Evolutionary conservation across 345 rosid genomes (phyloP).

Genomic region (Salix brachista): DNA sequence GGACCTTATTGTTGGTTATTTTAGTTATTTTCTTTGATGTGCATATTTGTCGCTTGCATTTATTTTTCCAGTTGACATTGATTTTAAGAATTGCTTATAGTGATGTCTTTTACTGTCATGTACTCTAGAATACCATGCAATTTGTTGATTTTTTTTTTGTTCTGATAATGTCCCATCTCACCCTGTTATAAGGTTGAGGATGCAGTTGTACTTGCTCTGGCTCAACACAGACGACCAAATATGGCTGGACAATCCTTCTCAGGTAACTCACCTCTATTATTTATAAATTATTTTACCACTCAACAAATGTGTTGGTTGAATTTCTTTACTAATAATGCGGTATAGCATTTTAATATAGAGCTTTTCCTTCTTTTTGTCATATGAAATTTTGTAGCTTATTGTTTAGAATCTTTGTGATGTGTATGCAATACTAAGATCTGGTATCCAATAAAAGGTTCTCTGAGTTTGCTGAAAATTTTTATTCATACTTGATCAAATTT

Average conservation of each 20-base stretch:
- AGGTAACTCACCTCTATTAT: slow-evolving; percentile 25
- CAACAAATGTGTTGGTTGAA: background rate
- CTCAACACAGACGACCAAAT: slow-evolving; percentile 55
- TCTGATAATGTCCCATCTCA: slow-evolving; percentile 1
- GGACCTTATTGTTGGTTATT: background rate
- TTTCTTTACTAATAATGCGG: background rate
- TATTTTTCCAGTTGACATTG: background rate
- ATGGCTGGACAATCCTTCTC: slow-evolving; percentile 45
- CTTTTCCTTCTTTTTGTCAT: background rate
- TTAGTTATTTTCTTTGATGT: background rate
- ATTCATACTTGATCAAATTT: background rate
- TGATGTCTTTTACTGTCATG: background rate
- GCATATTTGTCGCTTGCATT: background rate
- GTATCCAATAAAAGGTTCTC: background rate
- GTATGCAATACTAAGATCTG: background rate
- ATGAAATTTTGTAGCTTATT: background rate
- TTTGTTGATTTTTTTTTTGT: background rate
- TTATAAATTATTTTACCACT: background rate
- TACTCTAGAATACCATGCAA: background rate
- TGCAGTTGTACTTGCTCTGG: slow-evolving; percentile 72
- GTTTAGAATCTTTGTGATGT: background rate
- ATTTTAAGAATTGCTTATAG: background rate
- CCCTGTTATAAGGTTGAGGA: slow-evolving; percentile 68
- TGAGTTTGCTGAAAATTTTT: background rate
- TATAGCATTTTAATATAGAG: background rate